These are phyloP conservation scores for Chlorella sp. DNA, from an alignment of 139 green algal species.

Conservation along the genomic window DNA sequence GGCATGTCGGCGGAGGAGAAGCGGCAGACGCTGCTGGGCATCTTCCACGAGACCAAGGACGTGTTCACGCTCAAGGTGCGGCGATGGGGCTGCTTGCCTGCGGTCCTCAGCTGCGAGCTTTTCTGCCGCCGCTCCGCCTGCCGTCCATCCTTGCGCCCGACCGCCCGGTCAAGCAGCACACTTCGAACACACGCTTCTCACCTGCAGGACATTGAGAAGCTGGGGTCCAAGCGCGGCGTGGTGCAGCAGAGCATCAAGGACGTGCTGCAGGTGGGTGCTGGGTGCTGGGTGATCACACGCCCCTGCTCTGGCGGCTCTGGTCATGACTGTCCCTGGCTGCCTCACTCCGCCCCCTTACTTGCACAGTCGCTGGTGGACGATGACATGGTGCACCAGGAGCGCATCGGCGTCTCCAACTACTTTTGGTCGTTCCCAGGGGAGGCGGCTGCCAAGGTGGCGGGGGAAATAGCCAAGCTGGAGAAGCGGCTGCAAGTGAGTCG, in stretches of 20 bases:
- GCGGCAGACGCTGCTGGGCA: constrained; percentile 61
- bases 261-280: constrained; percentile 60
- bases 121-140: not conserved
- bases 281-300: not conserved
- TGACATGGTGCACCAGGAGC: constrained; percentile 79
- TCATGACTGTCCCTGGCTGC: not conserved
- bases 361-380: constrained; percentile 76
- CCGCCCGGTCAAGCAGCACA: too few relatives aligned
- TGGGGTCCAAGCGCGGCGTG: constrained; percentile 72
- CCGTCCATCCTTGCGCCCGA: not conserved
- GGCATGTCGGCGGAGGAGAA: constrained; percentile 83
- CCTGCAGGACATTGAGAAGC: constrained; percentile 72
- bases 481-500: constrained; percentile 8
- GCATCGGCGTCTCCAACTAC: constrained; percentile 83
- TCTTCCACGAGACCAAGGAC: constrained; percentile 74
- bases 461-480: constrained; percentile 24
- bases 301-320: not conserved
- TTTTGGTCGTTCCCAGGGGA: constrained; percentile 84
- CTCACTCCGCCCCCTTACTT: not conserved
- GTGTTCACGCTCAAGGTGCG: constrained; percentile 8
- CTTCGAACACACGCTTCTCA: too few relatives aligned
- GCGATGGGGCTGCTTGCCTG: not conserved
- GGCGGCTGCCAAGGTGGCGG: constrained; percentile 64
- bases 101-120: not conserved
- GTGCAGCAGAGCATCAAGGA: constrained; percentile 81